A percentile compares a stretch with the other conserved stretches of the same genome.
These are phyloP conservation scores for Melanogaster broomeanus DNA, from an alignment of 768 basidiomycete species.

Conservation along the genomic window DNA sequence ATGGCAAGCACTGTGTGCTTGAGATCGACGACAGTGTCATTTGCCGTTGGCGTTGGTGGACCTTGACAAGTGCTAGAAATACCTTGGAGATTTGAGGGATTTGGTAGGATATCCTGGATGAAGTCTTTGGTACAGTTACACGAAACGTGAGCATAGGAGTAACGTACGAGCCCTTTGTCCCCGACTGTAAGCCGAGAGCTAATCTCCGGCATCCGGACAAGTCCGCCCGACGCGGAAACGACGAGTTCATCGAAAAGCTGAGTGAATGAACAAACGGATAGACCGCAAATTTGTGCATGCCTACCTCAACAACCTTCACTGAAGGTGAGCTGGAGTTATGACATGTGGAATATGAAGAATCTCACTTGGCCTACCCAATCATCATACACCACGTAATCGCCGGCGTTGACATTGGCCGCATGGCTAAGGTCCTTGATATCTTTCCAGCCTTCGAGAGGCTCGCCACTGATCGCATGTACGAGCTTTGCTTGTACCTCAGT, in stretches of 20 bases:
- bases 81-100: constrained; percentile 46
- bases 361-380: constrained; percentile 89
- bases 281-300: constrained; percentile 14
- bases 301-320: constrained; percentile 73
- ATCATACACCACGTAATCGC: constrained; percentile 79
- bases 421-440: constrained; percentile 56
- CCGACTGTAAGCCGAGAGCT: constrained; percentile 76
- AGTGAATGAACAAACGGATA: constrained; percentile 12
- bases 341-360: constrained; percentile 7
- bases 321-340: constrained; percentile 11
- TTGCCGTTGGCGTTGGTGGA: constrained; percentile 40
- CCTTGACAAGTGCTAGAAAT: constrained; percentile 49
- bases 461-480: constrained; percentile 71
- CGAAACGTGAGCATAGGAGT: neutral
- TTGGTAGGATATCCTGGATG: constrained; percentile 65
- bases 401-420: constrained; percentile 63
- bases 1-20: constrained; percentile 79
- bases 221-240: constrained; percentile 64
- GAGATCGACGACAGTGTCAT: constrained; percentile 70
- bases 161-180: constrained; percentile 68
- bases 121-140: constrained; percentile 1
- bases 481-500: constrained; percentile 65
- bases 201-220: constrained; percentile 77
- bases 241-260: constrained; percentile 85
- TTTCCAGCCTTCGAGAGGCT: constrained; percentile 64